Evolutionary conservation across 345 rosid genomes (phyloP).

Genomic region (Erucastrum elatum): DNA sequence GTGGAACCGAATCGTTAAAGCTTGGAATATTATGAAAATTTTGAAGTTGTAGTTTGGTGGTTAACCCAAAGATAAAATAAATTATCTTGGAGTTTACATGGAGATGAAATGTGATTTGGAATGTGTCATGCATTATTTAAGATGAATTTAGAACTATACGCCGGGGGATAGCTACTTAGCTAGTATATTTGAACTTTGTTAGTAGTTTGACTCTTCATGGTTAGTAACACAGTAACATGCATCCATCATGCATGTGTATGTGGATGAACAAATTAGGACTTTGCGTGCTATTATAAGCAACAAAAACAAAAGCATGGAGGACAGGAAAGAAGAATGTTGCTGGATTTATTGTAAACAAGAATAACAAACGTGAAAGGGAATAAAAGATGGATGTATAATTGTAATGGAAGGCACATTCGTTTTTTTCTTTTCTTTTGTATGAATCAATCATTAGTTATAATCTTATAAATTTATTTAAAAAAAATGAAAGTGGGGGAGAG

Average conservation of each 20-base stretch:
- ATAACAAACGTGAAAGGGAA: conserved; percentile 12
- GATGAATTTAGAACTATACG: background rate
- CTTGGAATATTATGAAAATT: background rate
- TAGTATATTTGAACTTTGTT: background rate
- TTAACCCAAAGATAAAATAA: background rate
- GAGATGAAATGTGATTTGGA: background rate
- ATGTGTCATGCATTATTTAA: background rate
- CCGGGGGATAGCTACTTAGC: background rate
- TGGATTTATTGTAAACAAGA: background rate
- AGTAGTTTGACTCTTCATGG: background rate
- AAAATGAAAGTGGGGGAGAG: background rate
- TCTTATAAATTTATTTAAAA: background rate
- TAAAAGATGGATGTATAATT: conserved; percentile 19
- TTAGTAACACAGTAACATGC: background rate
- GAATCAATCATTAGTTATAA: conserved; percentile 7
- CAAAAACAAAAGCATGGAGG: background rate
- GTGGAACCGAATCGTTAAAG: background rate
- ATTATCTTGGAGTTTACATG: background rate
- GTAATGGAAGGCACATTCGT: conserved; percentile 29
- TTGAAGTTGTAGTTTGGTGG: background rate
- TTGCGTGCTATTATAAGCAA: background rate
- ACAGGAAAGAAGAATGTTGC: conserved; percentile 19
- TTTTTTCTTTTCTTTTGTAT: background rate
- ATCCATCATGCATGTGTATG: background rate
- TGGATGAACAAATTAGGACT: background rate